Base-by-base conservation (phyloP, 768 basidiomycete species). In the Kwoniella sp. region DNA sequence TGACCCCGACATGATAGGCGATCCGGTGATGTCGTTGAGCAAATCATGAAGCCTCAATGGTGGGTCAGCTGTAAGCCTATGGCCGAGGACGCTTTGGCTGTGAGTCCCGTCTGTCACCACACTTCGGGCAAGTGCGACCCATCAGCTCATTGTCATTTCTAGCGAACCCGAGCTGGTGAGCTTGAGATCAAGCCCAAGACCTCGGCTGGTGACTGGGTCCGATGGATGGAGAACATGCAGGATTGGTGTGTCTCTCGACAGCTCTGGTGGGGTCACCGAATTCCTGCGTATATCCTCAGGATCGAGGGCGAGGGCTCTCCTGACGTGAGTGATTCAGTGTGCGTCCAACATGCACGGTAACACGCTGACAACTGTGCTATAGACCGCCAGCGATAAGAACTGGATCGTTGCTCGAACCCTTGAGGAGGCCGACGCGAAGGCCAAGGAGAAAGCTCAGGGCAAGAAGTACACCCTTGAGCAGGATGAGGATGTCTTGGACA, bases 211-310 rank as follows among this genome's bases (percentile, higher is more conserved):
- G 95, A 99, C 45, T 98, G 93, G 94, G 93, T 90, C 79, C 86
- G 92, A 63, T 98, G 96, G 95, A 83, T 98, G 38, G 92, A 93
- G 69, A 87, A 86, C 70, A 92, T 96, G 65, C 93, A 97, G 81
- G 96, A 98, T 77, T 99, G 96, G 96, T 99, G 96, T 82, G 89
- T 98, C 75, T 98, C 96, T 1, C 90, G 96, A 59, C 96, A 99
- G 77, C 85, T 98, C 20, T 99, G 96, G 96, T 98, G 95, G 95
- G 95, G 96, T 29, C 95, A 98, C 77, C 87, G 96, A 62, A 90
- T 88, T 78, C 96, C 96, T 1, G 96, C 93, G 0, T 98, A 96
- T 83, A 90, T 93, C 66, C 89, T 96, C 53, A 85, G 86, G 51
- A 86, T 97, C 62, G 91, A 93, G 61, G 93, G 92, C 4, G 81